Conservation (phyloP, 1,284 basidiomycete species). For the Bondarzewia mesenterica region DNA sequence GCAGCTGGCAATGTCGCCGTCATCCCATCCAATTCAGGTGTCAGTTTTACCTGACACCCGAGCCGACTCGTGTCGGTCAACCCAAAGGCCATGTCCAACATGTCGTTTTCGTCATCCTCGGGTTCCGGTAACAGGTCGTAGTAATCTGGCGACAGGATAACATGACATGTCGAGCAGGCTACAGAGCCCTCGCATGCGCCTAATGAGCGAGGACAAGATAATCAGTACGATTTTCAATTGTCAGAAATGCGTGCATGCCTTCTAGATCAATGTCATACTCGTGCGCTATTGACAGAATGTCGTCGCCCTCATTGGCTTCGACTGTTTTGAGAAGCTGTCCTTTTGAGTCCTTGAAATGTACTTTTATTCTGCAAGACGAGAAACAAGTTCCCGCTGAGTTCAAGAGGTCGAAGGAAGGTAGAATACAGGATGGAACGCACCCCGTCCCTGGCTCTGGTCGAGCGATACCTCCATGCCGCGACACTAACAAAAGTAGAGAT, state of each 20-base stretch:
- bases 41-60: conserved; percentile 81
- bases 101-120: conserved; percentile 96
- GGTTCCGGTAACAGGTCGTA: conserved; percentile 88
- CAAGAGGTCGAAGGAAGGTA: neutral
- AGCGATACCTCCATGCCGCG: conserved; percentile 32
- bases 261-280: conserved; percentile 98
- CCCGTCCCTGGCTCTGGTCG: conserved; percentile 56
- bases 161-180: conserved; percentile 97
- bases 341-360: conserved; percentile 87
- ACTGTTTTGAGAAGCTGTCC: conserved; percentile 80
- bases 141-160: conserved; percentile 77
- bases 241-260: conserved; percentile 41
- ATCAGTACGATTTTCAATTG: neutral
- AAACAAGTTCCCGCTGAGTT: conserved; percentile 5
- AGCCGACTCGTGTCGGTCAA: conserved; percentile 87
- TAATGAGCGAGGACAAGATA: conserved; percentile 22
- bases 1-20: conserved; percentile 83
- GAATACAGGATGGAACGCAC: conserved; percentile 33
- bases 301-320: conserved; percentile 91
- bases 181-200: conserved; percentile 96
- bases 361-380: conserved; percentile 57
- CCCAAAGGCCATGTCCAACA: conserved; percentile 98
- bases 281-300: conserved; percentile 86
- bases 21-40: conserved; percentile 80
- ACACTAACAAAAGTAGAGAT: conserved; percentile 11